Base-by-base conservation (phyloP, 2,329 filamentous ascomycete genomes). In the Aciculosporium take region DNA sequence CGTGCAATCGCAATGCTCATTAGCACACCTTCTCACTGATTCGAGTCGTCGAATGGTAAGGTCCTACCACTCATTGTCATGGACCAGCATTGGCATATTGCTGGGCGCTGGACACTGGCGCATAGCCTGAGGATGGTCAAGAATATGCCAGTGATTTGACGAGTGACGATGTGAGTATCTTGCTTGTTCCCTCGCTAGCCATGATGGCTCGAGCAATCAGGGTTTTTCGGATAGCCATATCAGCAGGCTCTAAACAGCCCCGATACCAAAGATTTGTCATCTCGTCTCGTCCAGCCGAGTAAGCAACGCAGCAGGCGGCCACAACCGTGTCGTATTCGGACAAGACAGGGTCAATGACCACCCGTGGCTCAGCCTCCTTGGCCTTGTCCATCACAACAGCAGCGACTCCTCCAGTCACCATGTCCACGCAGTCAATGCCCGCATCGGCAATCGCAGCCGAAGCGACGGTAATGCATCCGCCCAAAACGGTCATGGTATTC, bases 211-310 rank as follows among this genome's bases (percentile, higher is more conserved):
- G 51, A 12, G 59, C 55, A n/a, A 66, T 52, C 23, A 67, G 54
- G 15, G 48, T 51, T 21, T 53, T 53, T 35, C 64, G 57, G 9
- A 57, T 47, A 13, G 48, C 48, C 28, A 53, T 41, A 34, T 61
- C 46, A 18, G 65, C 63, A 3, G 64, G 59, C 2, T 70, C 64
- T 7, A 74, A 46, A 44, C 68, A 64, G 5, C 91, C 89, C 64
- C 88, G 95, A 55, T 93, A 75, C 91, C 91, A 98, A 15, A 96
- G 62, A 56, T 94, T 88, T 7, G 89, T 95, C 39, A 96, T 78
- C 60, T 98, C 91, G 51, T 96, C 89, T 47, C 88, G 72, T 18
- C 71, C 73, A 39, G 87, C 83, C 49, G 96, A 71, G 60, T 95
- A 96, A 9, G 81, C 91, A 29, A 98, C 81, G 47, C 91, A 86